phyloP scores from a whole-genome alignment of 2,329 filamentous ascomycete genomes.

The Lachnellula willkommii region DNA sequence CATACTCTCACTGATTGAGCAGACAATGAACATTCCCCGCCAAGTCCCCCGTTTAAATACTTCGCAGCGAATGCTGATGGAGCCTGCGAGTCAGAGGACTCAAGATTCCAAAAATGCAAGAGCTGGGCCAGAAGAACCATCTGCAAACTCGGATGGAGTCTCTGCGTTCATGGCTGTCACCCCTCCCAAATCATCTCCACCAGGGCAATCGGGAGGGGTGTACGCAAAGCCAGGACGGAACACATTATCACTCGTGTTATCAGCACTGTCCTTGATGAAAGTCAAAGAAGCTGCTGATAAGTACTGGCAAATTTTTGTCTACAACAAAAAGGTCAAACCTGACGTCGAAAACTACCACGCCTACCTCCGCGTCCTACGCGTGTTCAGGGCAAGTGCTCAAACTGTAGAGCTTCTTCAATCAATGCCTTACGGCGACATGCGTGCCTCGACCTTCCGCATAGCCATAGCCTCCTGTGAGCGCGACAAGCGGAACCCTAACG shows the following conservation, averaged over 20 bases:
- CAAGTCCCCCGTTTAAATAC: slow-evolving; percentile 25
- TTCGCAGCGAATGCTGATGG: slow-evolving; percentile 6
- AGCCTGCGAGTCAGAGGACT: slow-evolving; percentile 6
- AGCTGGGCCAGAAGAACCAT: not conserved
- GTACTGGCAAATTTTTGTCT: slow-evolving; percentile 74
- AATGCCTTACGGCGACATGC: slow-evolving; percentile 44
- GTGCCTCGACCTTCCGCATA: slow-evolving; percentile 57
- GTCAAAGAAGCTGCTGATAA: slow-evolving; percentile 56
- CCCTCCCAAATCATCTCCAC: slow-evolving; percentile 15
- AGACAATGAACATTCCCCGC: slow-evolving; percentile 72
- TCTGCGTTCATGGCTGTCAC: not conserved
- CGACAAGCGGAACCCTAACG: slow-evolving; percentile 70
- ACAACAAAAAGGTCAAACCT: slow-evolving; percentile 57
- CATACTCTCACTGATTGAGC: slow-evolving; percentile 69
- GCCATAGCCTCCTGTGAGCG: slow-evolving; percentile 69
- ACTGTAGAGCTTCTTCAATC: slow-evolving; percentile 53
- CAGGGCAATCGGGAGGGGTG: slow-evolving; percentile 10
- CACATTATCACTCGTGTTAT: slow-evolving; percentile 63
- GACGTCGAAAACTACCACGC: slow-evolving; percentile 66
- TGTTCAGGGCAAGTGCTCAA: slow-evolving; percentile 59
- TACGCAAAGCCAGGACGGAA: slow-evolving; percentile 47
- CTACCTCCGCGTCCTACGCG: slow-evolving; percentile 62
- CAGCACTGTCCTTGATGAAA: slow-evolving; percentile 55
- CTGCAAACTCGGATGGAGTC: not conserved
- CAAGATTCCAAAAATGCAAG: not conserved